Percentiles rank a stretch among this genome's conserved stretches.
These are phyloP conservation scores for Fusarium bulbicola DNA, from an alignment of 2,329 filamentous ascomycete species.

Conservation along the genomic window DNA sequence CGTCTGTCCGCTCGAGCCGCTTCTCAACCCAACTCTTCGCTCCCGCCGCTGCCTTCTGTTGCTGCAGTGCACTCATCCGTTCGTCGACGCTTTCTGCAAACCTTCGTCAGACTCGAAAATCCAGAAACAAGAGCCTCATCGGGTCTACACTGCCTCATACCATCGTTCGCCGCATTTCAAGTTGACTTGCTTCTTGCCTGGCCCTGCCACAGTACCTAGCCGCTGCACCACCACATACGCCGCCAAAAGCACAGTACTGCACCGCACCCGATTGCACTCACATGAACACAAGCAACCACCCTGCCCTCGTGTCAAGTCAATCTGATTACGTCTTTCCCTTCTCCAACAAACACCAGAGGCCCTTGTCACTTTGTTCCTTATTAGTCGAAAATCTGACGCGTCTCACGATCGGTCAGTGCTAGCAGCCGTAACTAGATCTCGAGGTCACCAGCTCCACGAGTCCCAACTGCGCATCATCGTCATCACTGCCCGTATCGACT, in stretches of 20 bases:
- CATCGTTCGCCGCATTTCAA: conserved; percentile 2
- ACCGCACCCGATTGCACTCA: conserved; percentile 31
- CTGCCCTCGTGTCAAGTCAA: conserved; percentile 26
- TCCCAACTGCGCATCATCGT: conserved; percentile 34
- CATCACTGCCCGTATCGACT: conserved; percentile 31
- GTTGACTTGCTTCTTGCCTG: conserved; percentile 23
- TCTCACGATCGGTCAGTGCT: conserved; percentile 39
- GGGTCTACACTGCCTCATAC: conserved; percentile 13
- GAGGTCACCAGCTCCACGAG: conserved; percentile 34
- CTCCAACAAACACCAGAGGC: conserved; percentile 18
- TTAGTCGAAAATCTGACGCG: conserved; percentile 20
- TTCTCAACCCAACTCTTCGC: conserved; percentile 10
- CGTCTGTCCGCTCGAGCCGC: conserved; percentile 19
- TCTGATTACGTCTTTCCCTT: conserved; percentile 17
- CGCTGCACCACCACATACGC: conserved; percentile 38
- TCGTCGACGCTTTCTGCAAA: conserved; percentile 30
- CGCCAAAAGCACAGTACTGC: conserved; percentile 35
- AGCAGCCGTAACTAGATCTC: conserved; percentile 36
- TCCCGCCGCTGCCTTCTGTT: conserved; percentile 7
- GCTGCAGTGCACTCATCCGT: conserved; percentile 9
- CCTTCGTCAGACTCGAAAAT: conserved; percentile 21
- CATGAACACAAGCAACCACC: conserved; percentile 37
- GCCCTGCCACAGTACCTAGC: conserved; percentile 32
- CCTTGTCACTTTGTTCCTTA: conserved; percentile 26
- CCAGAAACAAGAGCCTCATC: conserved; percentile 27